Evolutionary conservation across 1,284 basidiomycete species (phyloP).

Genomic region (Rhodofomes roseus): DNA sequence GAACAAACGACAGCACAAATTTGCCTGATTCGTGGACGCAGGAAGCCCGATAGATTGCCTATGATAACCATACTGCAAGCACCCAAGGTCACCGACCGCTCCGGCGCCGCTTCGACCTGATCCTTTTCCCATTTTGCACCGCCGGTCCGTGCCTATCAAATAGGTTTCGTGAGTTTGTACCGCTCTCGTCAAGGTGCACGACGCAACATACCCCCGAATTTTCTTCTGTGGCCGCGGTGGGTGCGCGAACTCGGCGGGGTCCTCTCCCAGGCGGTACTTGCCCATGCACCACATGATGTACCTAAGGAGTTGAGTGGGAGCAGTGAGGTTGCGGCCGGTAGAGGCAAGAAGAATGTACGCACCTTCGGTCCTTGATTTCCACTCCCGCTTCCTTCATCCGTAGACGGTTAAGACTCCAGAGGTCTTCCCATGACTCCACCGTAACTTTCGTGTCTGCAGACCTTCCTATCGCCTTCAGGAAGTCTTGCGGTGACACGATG

Average conservation of each 20-base stretch:
- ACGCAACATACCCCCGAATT: constrained; percentile 61
- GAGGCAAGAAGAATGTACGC: constrained; percentile 17
- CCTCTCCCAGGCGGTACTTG: constrained; percentile 60
- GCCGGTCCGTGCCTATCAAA: constrained; percentile 52
- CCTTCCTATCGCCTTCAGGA: constrained; percentile 72
- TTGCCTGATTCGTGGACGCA: too few relatives aligned
- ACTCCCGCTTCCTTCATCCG: constrained; percentile 65
- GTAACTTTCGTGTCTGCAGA: constrained; percentile 59
- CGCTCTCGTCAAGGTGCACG: not conserved
- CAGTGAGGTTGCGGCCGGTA: not conserved
- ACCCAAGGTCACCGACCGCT: not conserved
- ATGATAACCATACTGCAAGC: not conserved
- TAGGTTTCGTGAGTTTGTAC: not conserved
- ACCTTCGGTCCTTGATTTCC: constrained; percentile 64
- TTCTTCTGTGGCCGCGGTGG: constrained; percentile 67
- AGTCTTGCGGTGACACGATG: constrained; percentile 52
- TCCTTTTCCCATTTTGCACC: constrained; percentile 72
- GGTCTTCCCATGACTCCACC: constrained; percentile 56
- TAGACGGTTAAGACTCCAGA: constrained; percentile 59
- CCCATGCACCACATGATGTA: constrained; percentile 83
- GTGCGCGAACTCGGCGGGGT: constrained; percentile 59
- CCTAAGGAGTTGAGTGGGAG: constrained; percentile 32
- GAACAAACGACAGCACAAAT: too few relatives aligned
- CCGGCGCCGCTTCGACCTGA: constrained; percentile 52
- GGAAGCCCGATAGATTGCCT: too few relatives aligned